A percentile compares a stretch with the other conserved stretches of the same genome.
phyloP scores from a whole-genome alignment of 345 rosid genomes.

The Stellera chamaejasme region DNA sequence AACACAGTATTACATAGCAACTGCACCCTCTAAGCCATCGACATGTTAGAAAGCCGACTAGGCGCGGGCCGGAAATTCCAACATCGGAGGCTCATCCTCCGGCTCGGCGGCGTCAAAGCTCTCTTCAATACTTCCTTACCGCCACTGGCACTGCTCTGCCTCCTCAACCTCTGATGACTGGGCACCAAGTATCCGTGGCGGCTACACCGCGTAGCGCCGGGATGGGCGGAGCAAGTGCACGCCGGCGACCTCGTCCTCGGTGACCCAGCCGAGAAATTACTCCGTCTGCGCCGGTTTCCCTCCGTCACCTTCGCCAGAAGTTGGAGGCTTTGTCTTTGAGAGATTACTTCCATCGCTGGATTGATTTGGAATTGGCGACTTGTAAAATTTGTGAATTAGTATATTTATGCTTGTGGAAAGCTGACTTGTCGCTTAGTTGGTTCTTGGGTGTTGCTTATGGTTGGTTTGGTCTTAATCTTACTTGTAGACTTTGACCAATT shows the following conservation, averaged over 20 bases:
- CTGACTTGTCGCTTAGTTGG: no score
- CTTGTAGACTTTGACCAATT: no score
- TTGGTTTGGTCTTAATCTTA: no score
- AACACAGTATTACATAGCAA: no score
- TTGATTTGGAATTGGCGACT: no score
- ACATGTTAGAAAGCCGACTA: slow-evolving; percentile 42
- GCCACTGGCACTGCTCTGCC: slow-evolving; percentile 16
- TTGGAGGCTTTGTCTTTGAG: no score
- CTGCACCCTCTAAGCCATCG: slow-evolving; percentile 17
- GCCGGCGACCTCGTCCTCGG: background rate
- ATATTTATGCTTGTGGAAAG: no score
- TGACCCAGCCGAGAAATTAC: background rate
- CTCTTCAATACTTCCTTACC: slow-evolving; percentile 34
- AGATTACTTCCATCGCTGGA: no score
- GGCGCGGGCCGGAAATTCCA: slow-evolving; percentile 42
- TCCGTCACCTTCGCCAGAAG: slow-evolving; percentile 3
- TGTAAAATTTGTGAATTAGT: no score
- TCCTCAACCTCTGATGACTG: slow-evolving; percentile 18
- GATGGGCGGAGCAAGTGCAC: slow-evolving; percentile 18
- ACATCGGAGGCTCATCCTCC: slow-evolving; percentile 40
- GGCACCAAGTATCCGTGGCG: slow-evolving; percentile 32
- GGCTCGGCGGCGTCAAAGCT: slow-evolving; percentile 39
- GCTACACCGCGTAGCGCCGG: slow-evolving; percentile 15
- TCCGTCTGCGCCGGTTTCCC: background rate
- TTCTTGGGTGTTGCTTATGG: no score